A percentile compares a stretch with the other conserved stretches of the same genome.
phyloP scores from a whole-genome alignment of 805 yeast species.

The Yarrowia osloensis region DNA sequence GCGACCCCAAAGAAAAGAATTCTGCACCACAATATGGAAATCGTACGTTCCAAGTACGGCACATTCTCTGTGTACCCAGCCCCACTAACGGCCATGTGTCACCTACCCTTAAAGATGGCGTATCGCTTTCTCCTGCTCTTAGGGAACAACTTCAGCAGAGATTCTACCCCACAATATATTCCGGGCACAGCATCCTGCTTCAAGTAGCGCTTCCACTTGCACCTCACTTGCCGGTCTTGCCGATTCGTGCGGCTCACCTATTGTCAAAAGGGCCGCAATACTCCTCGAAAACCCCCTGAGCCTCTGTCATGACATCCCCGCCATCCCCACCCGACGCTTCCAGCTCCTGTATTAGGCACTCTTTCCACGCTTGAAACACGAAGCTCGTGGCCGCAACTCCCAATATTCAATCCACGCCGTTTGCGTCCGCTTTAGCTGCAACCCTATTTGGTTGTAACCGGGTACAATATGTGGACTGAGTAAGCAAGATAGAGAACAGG shows the following conservation, averaged over 20 bases:
- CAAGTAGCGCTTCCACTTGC: neutral
- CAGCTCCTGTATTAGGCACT: constrained; percentile 3
- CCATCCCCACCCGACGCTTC: constrained; percentile 5
- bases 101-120: neutral
- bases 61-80: neutral
- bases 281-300: neutral
- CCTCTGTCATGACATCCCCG: neutral
- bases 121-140: constrained; percentile 10
- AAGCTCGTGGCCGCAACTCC: neutral
- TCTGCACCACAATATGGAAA: too few species aligned
- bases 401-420: constrained; percentile 1
- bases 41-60: too few species aligned
- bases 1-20: too few species aligned
- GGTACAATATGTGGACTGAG: constrained; percentile 19
- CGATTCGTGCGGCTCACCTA: constrained; percentile 4
- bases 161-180: neutral
- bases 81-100: neutral
- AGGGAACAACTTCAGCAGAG: neutral
- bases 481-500: neutral
- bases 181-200: neutral
- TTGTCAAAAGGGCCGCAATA: neutral
- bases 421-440: neutral
- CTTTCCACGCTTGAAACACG: neutral
- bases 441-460: constrained; percentile 14
- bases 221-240: constrained; percentile 2